Evolutionary conservation across 2,329 filamentous ascomycete genomes (phyloP).

Genomic region (Stemphylium vesicarium): DNA sequence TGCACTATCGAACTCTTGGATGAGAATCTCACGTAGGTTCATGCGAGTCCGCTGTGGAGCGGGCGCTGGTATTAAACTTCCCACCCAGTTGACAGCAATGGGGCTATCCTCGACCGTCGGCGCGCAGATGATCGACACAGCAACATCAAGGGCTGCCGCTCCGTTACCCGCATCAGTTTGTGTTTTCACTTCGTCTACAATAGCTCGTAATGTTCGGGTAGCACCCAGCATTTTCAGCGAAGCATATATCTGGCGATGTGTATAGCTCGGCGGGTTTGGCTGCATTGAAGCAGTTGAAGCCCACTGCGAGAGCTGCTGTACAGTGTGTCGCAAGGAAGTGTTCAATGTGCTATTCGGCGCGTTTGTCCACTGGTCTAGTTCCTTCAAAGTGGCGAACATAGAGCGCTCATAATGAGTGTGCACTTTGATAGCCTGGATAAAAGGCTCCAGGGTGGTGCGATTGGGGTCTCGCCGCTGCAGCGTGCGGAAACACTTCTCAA

Average conservation of each 20-base stretch:
- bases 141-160: constrained; percentile 71
- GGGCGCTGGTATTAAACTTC: constrained; percentile 35
- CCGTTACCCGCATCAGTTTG: constrained; percentile 66
- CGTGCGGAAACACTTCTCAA: constrained; percentile 70
- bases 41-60: constrained; percentile 49
- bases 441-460: constrained; percentile 71
- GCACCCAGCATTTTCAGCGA: constrained; percentile 68
- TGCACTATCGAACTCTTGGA: constrained; percentile 64
- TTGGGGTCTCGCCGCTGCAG: constrained; percentile 71
- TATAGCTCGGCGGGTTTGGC: constrained; percentile 68
- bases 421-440: constrained; percentile 69
- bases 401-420: constrained; percentile 66
- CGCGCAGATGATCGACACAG: constrained; percentile 71
- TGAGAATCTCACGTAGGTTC: constrained; percentile 67
- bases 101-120: constrained; percentile 56
- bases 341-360: constrained; percentile 63
- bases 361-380: constrained; percentile 71
- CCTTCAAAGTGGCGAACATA: constrained; percentile 66
- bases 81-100: constrained; percentile 43
- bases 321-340: constrained; percentile 64
- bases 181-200: constrained; percentile 71
- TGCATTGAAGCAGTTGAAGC: constrained; percentile 59
- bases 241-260: constrained; percentile 71
- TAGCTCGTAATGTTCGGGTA: constrained; percentile 63
- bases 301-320: constrained; percentile 72